phyloP scores from a whole-genome alignment of 2,329 filamentous ascomycete genomes.

The Diplodia corticola region DNA sequence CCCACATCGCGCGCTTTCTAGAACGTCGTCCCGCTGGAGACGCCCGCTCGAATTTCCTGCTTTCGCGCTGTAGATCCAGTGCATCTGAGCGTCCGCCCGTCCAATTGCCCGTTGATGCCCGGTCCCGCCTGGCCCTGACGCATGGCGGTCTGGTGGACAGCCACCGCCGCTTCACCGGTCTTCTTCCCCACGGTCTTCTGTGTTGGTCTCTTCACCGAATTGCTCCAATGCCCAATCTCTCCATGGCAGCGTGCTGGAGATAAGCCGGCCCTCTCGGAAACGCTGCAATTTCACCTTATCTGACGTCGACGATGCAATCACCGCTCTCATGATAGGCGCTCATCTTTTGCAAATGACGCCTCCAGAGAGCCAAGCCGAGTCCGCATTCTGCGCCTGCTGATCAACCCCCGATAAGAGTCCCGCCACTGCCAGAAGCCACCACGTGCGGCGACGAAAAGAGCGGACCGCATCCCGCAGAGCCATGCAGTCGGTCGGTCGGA shows the following conservation, averaged over 20 bases:
- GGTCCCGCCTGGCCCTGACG: background rate
- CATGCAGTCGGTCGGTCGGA: background rate
- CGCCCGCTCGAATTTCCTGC: background rate
- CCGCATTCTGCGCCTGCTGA: background rate
- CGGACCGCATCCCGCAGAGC: background rate
- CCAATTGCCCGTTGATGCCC: slow-evolving; percentile 8
- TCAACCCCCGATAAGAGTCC: background rate
- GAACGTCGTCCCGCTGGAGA: slow-evolving; percentile 1
- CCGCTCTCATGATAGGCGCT: background rate
- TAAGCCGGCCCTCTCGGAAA: background rate
- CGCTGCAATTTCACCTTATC: background rate
- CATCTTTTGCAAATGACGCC: background rate
- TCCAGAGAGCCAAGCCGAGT: background rate
- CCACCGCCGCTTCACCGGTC: background rate
- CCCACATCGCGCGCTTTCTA: slow-evolving; percentile 18
- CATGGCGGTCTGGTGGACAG: slow-evolving; percentile 5
- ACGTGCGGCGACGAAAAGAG: background rate
- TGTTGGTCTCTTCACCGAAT: background rate
- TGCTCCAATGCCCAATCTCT: background rate
- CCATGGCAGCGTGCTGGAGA: background rate
- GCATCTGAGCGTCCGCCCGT: background rate
- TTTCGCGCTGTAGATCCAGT: slow-evolving; percentile 9
- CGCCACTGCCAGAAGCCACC: background rate
- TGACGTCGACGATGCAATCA: background rate
- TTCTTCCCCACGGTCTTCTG: background rate